phyloP scores from a whole-genome alignment of 192 early-diverging fungal genomes.

The Coemansia pectinata region DNA sequence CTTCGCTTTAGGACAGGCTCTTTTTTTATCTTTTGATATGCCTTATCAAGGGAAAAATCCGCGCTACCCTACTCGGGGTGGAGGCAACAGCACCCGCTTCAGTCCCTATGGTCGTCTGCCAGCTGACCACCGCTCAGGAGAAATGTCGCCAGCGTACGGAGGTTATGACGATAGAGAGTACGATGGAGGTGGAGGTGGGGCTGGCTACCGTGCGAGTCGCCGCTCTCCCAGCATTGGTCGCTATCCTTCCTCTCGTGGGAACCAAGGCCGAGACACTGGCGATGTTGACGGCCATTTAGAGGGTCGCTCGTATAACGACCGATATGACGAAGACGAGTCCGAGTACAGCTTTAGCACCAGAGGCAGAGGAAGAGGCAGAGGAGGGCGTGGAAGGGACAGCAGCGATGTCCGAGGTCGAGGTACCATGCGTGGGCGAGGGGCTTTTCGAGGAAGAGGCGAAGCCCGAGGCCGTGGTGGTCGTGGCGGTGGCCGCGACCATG shows the following conservation, averaged over 20 bases:
- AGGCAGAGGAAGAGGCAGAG: constrained; percentile 13
- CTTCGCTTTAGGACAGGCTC: not conserved
- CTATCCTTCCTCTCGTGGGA: not conserved
- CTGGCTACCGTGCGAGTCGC: not conserved
- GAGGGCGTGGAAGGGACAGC: constrained; percentile 7
- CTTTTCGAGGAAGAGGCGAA: constrained; percentile 2
- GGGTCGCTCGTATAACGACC: not conserved
- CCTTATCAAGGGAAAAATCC: not conserved
- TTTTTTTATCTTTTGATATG: not conserved
- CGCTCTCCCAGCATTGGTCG: not conserved
- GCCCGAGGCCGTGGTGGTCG: not conserved
- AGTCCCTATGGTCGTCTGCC: constrained; percentile 7
- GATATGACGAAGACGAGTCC: not conserved
- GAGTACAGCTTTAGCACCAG: constrained; percentile 12
- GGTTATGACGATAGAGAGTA: not conserved
- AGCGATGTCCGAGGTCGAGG: not conserved
- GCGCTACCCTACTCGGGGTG: not conserved
- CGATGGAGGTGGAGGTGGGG: not conserved
- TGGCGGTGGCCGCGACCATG: not conserved
- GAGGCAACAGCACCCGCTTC: constrained; percentile 8
- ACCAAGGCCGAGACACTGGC: constrained; percentile 14
- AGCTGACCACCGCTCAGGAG: not conserved
- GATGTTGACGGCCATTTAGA: not conserved
- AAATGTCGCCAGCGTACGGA: not conserved
- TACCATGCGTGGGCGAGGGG: not conserved